Evolutionary conservation across 202 grass and related monocot species (phyloP).

Genomic region (Schoenoplectus triqueter): DNA sequence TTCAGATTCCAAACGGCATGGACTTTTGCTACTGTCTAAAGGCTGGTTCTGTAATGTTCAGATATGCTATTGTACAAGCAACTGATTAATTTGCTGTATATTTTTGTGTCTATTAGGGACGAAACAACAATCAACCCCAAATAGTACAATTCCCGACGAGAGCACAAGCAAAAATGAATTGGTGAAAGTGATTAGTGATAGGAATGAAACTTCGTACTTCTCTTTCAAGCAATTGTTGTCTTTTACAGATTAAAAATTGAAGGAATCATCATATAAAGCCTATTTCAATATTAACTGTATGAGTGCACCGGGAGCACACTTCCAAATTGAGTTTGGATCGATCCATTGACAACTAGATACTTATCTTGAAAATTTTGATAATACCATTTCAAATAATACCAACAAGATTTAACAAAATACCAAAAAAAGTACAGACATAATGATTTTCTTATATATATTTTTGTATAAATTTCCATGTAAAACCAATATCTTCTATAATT

Average conservation of each 20-base stretch:
- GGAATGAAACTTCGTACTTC: neutral
- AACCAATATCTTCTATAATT: neutral
- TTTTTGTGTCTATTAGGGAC: neutral
- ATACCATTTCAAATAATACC: neutral
- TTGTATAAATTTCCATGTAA: neutral
- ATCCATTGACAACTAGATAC: neutral
- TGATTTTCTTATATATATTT: neutral
- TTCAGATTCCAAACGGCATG: too few species aligned
- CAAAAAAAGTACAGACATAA: neutral
- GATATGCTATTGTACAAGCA: neutral
- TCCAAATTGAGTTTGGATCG: neutral
- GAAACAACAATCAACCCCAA: neutral
- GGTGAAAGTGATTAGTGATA: neutral
- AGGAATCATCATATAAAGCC: neutral
- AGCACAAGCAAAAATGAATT: neutral
- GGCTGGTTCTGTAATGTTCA: too few species aligned
- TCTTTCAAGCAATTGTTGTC: neutral
- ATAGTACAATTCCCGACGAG: neutral
- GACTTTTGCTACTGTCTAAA: too few species aligned
- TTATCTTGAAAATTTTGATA: neutral
- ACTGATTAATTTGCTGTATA: neutral
- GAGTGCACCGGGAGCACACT: neutral
- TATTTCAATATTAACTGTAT: neutral
- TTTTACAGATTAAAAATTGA: neutral
- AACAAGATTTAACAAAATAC: neutral